Conservation (phyloP, 768 basidiomycete species). For the Tremella mesenterica region DNA sequence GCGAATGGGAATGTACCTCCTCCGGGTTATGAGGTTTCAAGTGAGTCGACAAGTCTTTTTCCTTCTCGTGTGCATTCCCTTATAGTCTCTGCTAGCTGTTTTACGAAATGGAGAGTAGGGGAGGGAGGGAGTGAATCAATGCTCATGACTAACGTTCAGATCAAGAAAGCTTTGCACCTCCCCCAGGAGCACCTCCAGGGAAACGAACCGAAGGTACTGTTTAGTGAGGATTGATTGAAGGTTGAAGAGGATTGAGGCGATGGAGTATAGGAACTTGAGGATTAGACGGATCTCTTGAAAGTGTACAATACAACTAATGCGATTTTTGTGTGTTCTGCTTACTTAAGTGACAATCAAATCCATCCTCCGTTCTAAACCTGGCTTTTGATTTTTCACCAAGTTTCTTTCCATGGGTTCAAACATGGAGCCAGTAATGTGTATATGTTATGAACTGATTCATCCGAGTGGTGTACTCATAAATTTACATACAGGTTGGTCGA, state of each 20-base stretch:
- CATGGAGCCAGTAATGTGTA: too few species aligned
- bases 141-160: neutral
- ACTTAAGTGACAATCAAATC: too few species aligned
- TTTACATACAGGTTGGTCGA: too few species aligned
- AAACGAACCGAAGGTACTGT: constrained; percentile 5
- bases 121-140: neutral
- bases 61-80: constrained; percentile 21
- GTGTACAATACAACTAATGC: too few species aligned
- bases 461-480: too few species aligned
- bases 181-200: constrained; percentile 29
- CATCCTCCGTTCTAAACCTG: too few species aligned
- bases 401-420: too few species aligned
- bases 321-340: too few species aligned
- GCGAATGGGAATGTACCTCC: constrained; percentile 25
- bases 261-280: neutral
- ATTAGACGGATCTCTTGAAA: too few species aligned
- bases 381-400: too few species aligned
- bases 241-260: neutral
- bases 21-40: constrained; percentile 36
- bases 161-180: constrained; percentile 14
- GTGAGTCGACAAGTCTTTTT: neutral
- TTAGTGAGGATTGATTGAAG: neutral
- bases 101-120: neutral
- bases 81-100: neutral
- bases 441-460: too few species aligned